These are phyloP conservation scores for Pseudocercospora crystallina DNA, from an alignment of 2,329 filamentous ascomycete species.

Conservation along the genomic window DNA sequence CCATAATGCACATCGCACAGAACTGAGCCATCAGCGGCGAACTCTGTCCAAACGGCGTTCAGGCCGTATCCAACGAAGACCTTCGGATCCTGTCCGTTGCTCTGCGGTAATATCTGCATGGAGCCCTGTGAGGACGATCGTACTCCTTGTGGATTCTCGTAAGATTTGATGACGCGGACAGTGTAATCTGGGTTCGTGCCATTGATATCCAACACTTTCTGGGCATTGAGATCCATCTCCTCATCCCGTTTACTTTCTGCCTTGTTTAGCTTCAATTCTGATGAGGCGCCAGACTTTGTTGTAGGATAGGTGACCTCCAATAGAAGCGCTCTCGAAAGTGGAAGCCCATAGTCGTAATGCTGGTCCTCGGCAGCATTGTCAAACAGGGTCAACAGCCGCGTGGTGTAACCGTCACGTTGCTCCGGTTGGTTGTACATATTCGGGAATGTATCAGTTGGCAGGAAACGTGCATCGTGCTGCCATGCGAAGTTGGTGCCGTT, in stretches of 20 bases:
- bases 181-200: constrained; percentile 31
- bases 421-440: constrained; percentile 27
- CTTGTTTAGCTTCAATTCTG: neutral
- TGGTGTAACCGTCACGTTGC: constrained; percentile 28
- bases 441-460: constrained; percentile 26
- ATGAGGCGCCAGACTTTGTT: neutral
- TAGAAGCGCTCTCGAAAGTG: constrained; percentile 32
- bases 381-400: constrained; percentile 52
- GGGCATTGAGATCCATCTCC: constrained; percentile 21
- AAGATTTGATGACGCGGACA: constrained; percentile 32
- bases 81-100: constrained; percentile 42
- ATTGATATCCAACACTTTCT: constrained; percentile 34
- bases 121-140: constrained; percentile 50
- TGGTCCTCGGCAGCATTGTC: constrained; percentile 53
- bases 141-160: constrained; percentile 30
- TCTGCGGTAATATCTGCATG: constrained; percentile 53
- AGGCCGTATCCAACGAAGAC: constrained; percentile 57
- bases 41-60: constrained; percentile 39
- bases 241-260: neutral
- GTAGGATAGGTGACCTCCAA: constrained; percentile 34
- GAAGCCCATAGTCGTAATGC: constrained; percentile 31
- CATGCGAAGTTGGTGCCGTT: constrained; percentile 33
- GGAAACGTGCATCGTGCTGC: constrained; percentile 36
- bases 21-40: constrained; percentile 45
- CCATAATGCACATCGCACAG: constrained; percentile 54